Evolutionary conservation across 352 stramenopile species (phyloP).

Genomic region (Globisporangium sylvaticum): DNA sequence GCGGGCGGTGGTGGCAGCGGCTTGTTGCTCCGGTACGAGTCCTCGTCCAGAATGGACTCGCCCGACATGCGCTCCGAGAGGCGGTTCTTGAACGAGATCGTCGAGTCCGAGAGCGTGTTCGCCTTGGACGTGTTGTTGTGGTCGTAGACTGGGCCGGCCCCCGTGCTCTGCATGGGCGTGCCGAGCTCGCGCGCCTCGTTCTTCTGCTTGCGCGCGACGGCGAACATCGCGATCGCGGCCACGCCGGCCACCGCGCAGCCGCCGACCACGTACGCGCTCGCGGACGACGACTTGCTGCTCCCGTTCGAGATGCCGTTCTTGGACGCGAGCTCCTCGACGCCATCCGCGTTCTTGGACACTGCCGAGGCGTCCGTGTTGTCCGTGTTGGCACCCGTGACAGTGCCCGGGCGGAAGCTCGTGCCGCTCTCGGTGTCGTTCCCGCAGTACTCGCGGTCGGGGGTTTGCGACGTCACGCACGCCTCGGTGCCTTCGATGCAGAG

Average conservation of each 20-base stretch:
- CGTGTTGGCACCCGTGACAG: constrained; percentile 8
- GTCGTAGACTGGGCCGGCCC: constrained; percentile 9
- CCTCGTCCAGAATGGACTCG: constrained; percentile 11
- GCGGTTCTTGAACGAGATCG: constrained; percentile 13
- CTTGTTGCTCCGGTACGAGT: constrained; percentile 1
- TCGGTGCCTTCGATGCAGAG: constrained; percentile 16
- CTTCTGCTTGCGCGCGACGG: constrained; percentile 27
- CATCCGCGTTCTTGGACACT: background rate
- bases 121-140: constrained; percentile 20
- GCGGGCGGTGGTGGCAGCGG: background rate
- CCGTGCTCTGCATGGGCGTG: constrained; percentile 23
- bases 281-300: constrained; percentile 20
- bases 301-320: constrained; percentile 15
- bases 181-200: constrained; percentile 19
- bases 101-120: constrained; percentile 5
- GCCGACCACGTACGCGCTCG: constrained; percentile 18
- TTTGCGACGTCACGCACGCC: constrained; percentile 13
- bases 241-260: constrained; percentile 26
- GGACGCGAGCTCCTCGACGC: constrained; percentile 20
- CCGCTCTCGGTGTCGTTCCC: constrained; percentile 10
- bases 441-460: constrained; percentile 17
- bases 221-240: constrained; percentile 35
- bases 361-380: constrained; percentile 5
- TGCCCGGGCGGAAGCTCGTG: constrained; percentile 6
- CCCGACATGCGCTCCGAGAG: constrained; percentile 16